Evolutionary conservation across 257 asterid genomes (phyloP).

Genomic region (Henckelia pumila): DNA sequence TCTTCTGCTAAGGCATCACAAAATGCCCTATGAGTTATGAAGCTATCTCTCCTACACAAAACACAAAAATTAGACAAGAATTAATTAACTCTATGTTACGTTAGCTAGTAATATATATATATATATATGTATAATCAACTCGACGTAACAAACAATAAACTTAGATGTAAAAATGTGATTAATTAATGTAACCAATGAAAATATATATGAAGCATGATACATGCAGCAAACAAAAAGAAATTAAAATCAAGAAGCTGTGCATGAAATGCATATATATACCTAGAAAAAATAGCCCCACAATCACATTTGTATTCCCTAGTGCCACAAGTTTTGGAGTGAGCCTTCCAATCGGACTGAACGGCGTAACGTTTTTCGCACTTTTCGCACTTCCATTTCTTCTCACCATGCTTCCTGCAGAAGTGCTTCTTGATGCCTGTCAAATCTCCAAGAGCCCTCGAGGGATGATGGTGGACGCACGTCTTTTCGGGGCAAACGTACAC

Average conservation of each 20-base stretch:
- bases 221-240: too few relatives aligned
- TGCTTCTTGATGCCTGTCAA: conserved; percentile 90
- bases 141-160: too few relatives aligned
- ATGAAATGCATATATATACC: conserved; percentile 39
- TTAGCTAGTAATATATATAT: too few relatives aligned
- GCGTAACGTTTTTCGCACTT: conserved; percentile 85
- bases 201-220: neutral
- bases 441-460: conserved; percentile 90
- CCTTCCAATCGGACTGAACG: conserved; percentile 91
- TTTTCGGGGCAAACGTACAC: conserved; percentile 93
- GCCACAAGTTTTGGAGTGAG: conserved; percentile 93
- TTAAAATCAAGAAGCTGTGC: too few relatives aligned
- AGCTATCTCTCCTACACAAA: conserved; percentile 85
- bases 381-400: conserved; percentile 95
- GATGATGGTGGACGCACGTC: conserved; percentile 72
- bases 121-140: too few relatives aligned
- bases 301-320: conserved; percentile 88
- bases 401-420: conserved; percentile 88
- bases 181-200: neutral
- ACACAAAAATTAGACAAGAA: conserved; percentile 1
- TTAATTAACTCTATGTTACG: too few relatives aligned
- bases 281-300: conserved; percentile 84
- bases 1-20: conserved; percentile 94
- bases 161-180: too few relatives aligned
- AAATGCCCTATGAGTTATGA: conserved; percentile 92